Evolutionary conservation across 2,329 filamentous ascomycete genomes (phyloP), one percentile per base, ranked within the genome.

Genomic region (Rhinocladiella similis): DNA sequence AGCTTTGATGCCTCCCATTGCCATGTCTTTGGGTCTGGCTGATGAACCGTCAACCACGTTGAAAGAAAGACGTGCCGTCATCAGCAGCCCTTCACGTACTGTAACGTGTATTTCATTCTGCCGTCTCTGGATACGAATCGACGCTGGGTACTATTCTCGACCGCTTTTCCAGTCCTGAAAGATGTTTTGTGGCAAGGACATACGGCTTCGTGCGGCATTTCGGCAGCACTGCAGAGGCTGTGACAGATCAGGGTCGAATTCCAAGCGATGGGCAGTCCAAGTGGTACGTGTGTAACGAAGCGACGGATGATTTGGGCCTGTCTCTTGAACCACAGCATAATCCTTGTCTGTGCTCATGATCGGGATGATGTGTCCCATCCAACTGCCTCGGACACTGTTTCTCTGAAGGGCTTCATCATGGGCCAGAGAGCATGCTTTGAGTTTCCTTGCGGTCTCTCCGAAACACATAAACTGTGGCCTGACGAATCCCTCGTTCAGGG

Each of bases 41-140:
- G 43, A 50, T 41, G 20, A 27, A 16, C 57, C 50, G 54, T 56
- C 59, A 58, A 61, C 59, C 59, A 61, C 54, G 59, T 57, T 60
- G 3, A n/a, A n/a, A n/a, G 45, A 43, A 22, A 22, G 38, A 41
- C 12, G 38, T 16, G 38, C 38, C 38, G 10, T 38, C 36, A 33
- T 20, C 20, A 47, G 41, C 16, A 13, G 43, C 43, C 13, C 27
- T 27, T 33, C 19, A 12, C 41, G 25, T 27, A 3, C 14, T 22
- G 14, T n/a, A 19, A 18, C 14, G 19, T n/a, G 16, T 10, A n/a
- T 25, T 45, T 9, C 9, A 45, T 45, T 14, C 14, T 42, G 38
- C 1, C n/a, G 9, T 42, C 6, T 42, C 19, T 16, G 18, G 19
- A 13, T 14, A 27, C 18, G 19, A 10, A 20, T 20, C 20, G 20